Conservation (phyloP, 2,329 filamentous ascomycete species). For the Plenodomus lindquistii region DNA sequence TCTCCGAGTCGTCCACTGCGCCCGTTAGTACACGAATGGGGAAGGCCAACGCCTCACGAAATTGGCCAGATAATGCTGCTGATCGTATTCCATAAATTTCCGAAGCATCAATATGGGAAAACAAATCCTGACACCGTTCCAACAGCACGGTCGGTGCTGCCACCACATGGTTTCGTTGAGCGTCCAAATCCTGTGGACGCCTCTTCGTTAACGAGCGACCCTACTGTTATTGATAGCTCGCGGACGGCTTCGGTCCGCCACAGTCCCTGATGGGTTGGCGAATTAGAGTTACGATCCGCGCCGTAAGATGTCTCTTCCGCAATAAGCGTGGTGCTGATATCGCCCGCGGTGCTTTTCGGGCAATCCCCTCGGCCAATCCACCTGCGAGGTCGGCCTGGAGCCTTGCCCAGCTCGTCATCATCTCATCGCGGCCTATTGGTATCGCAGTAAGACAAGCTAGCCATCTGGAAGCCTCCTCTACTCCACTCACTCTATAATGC, state of each 20-base stretch:
- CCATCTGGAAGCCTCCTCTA: conserved; percentile 31
- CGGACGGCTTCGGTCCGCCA: conserved; percentile 35
- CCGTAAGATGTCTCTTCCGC: conserved; percentile 37
- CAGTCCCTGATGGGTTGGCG: conserved; percentile 30
- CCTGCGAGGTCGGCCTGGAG: conserved; percentile 28
- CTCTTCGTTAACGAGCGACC: conserved; percentile 25
- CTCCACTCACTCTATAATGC: conserved; percentile 29
- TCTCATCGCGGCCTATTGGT: conserved; percentile 33
- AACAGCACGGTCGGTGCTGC: conserved; percentile 30
- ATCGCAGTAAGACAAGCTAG: conserved; percentile 38
- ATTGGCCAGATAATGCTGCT: conserved; percentile 37
- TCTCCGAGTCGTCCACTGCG: conserved; percentile 39
- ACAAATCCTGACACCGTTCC: conserved; percentile 39
- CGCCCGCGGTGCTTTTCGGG: conserved; percentile 37
- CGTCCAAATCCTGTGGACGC: conserved; percentile 16
- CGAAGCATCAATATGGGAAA: conserved; percentile 43
- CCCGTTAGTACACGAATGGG: conserved; percentile 37
- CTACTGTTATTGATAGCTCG: conserved; percentile 29
- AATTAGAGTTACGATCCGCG: conserved; percentile 40
- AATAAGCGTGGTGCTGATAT: conserved; percentile 39
- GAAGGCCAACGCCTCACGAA: conserved; percentile 25
- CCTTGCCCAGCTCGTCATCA: conserved; percentile 36
- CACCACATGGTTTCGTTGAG: conserved; percentile 24
- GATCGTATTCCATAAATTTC: conserved; percentile 45
- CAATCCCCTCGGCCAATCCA: conserved; percentile 38